phyloP scores from a whole-genome alignment of 495 filamentous ascomycete species.

The Penicillium fimorum region DNA sequence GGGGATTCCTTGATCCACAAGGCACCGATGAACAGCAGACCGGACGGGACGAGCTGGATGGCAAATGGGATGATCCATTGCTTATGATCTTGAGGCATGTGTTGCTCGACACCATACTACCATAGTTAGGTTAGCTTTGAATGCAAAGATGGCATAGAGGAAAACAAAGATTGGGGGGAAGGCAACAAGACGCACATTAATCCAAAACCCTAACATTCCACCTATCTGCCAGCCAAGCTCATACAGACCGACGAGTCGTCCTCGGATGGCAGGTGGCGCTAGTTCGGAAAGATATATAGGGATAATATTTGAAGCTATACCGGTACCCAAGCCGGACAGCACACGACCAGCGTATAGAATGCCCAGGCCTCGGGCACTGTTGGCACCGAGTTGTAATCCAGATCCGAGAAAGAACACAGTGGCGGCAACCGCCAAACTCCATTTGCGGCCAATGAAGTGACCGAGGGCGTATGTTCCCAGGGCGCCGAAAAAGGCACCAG shows the following conservation, averaged over 20 bases:
- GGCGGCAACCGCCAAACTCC: slow-evolving; percentile 52
- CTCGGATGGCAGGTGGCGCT: slow-evolving; percentile 74
- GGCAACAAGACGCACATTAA: slow-evolving; percentile 48
- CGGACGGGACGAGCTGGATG: slow-evolving; percentile 54
- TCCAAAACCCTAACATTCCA: slow-evolving; percentile 72
- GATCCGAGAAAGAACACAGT: slow-evolving; percentile 62
- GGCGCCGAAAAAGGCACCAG: slow-evolving; percentile 66
- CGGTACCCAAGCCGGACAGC: slow-evolving; percentile 69
- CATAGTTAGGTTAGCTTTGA: slow-evolving; percentile 14
- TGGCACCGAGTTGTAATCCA: slow-evolving; percentile 62
- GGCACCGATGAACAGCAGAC: slow-evolving; percentile 47
- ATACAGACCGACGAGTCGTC: slow-evolving; percentile 72
- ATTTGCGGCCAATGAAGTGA: slow-evolving; percentile 57
- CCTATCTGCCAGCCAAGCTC: slow-evolving; percentile 73
- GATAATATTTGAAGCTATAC: slow-evolving; percentile 71
- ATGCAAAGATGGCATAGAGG: not conserved
- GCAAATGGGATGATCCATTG: slow-evolving; percentile 59
- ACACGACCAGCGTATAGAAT: slow-evolving; percentile 69
- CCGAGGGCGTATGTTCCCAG: slow-evolving; percentile 59
- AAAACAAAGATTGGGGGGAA: not conserved
- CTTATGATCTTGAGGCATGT: slow-evolving; percentile 31
- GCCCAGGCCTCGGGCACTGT: slow-evolving; percentile 54
- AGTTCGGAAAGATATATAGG: slow-evolving; percentile 81
- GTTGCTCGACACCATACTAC: slow-evolving; percentile 40
- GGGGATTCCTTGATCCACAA: slow-evolving; percentile 54